Evolutionary conservation across 2,329 filamentous ascomycete species (phyloP), one percentile per base, ranked within the genome.

Genomic region (Aspergillus glaucus): DNA sequence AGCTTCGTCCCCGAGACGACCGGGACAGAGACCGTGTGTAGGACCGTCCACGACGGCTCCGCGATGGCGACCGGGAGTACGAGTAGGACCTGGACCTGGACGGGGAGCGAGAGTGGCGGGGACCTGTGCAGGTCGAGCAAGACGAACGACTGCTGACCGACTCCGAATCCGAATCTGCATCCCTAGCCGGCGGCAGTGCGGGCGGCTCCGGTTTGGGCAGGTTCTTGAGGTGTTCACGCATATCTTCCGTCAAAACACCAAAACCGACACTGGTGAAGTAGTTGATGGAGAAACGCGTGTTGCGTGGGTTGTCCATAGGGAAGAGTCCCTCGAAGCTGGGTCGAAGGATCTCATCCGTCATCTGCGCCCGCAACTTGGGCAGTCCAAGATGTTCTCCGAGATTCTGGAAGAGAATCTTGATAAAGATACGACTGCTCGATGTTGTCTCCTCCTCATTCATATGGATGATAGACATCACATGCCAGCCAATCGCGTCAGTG

Each of bases 201-300:
- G 87, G 87, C 21, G 87, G 74, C 1, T 86, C 79, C 2, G 91
- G 90, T 65, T 94, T 93, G 10, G 91, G 91, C 70, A 94, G 82
- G 63, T 90, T 95, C 66, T 91, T 87, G 49, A 98, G 78, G 64
- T 86, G 84, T 62, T 94, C 88, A 68, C 93, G 85, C 89, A 96
- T 95, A 57, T 90, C 87, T 65, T 98, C 93, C 2, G 93, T 98
- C 53, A 98, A 79, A 21, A 82, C 83, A 65, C 93, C 93, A 87
- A 98, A 94, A 50, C 91, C 90, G 61, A 98, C 95, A 62, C 90
- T 93, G 8, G 93, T 98, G 69, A 98, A 97, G 78, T 96, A 98
- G 72, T 98, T 98, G 83, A 98, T 95, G 45, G 91, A 88, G 76
- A 98, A 98, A 47, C 92, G 84, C 36, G 91, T 90, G 70, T 96